Evolutionary conservation across 306 rosid species (phyloP), one percentile per base, ranked within the genome.

Genomic region (Cucurbita ficifolia): DNA sequence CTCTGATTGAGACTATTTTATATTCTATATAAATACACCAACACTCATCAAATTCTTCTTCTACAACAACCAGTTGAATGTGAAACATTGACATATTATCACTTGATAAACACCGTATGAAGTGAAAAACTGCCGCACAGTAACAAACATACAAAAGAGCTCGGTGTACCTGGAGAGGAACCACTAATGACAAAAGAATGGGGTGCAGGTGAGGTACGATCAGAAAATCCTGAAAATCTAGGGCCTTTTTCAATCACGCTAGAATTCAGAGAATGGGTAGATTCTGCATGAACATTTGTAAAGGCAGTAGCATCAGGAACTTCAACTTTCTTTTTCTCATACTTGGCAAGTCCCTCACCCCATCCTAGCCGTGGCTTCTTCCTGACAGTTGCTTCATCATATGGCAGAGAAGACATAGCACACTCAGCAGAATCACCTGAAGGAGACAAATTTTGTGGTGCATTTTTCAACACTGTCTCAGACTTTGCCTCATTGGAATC

Each of bases 271-370:
- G 82, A 79, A 73, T 76, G 81, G 65, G 81, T 78, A 39, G 79
- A 64, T 72, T 91, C 99, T 9, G 56, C 38, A 59, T 64, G 85
- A 69, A 88, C 68, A 69, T 39, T 53, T 40, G 83, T 76, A 81
- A 83, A 64, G 45, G 76, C 75, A 75, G 80, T 79, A 19, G 69
- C 92, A 77, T 89, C 97, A 75, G 97, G 95, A 24, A 75, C 91
- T 46, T 90, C 99, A 8, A 91, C 88, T 76, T 85, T 91, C 85
- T 95, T 95, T 81, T 89, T 95, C 88, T 95, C 99, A 77, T 89
- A 95, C 90, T 91, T 95, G 29, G 99, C 99, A 72, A 95, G 88
- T 18, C 99, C 99, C 82, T 95, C 99, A 3, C 99, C 99, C 99
- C 99, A 95, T 45, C 87, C 87, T 62, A 95, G 85, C 73, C 99